Evolutionary conservation across 2,329 filamentous ascomycete genomes (phyloP).

Genomic region (Parastagonospora nodorum): DNA sequence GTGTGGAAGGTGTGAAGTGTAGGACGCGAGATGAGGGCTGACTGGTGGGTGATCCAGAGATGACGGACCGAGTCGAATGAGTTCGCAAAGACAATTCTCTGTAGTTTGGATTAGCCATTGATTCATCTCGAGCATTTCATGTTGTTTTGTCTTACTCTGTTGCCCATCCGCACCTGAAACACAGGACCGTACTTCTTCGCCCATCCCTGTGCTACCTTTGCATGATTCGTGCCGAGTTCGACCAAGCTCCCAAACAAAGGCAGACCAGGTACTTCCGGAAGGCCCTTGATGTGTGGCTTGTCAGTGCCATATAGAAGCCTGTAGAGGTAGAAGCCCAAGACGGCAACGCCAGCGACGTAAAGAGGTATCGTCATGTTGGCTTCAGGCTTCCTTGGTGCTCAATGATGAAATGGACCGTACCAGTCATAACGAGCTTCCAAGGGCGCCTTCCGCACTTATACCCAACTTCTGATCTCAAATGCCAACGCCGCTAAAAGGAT

Average conservation of each 20-base stretch:
- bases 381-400: not conserved
- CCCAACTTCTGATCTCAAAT: not conserved
- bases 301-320: constrained; percentile 53
- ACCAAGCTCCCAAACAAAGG: constrained; percentile 55
- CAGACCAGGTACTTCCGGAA: constrained; percentile 54
- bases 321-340: constrained; percentile 48
- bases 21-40: constrained; percentile 75
- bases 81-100: constrained; percentile 78
- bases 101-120: constrained; percentile 3
- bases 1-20: constrained; percentile 82
- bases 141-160: constrained; percentile 54
- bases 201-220: constrained; percentile 53
- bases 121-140: not conserved
- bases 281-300: constrained; percentile 54
- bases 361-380: constrained; percentile 47
- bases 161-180: constrained; percentile 64
- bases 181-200: constrained; percentile 56
- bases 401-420: constrained; percentile 1
- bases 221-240: constrained; percentile 54
- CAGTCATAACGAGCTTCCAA: not conserved
- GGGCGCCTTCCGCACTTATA: constrained; percentile 12
- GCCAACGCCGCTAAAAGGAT: too few species aligned
- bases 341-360: constrained; percentile 48
- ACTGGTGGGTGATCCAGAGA: constrained; percentile 80
- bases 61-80: constrained; percentile 74